These are phyloP conservation scores for Allomyces javanicus DNA, from an alignment of 192 early-diverging fungal genomes.

Conservation along the genomic window DNA sequence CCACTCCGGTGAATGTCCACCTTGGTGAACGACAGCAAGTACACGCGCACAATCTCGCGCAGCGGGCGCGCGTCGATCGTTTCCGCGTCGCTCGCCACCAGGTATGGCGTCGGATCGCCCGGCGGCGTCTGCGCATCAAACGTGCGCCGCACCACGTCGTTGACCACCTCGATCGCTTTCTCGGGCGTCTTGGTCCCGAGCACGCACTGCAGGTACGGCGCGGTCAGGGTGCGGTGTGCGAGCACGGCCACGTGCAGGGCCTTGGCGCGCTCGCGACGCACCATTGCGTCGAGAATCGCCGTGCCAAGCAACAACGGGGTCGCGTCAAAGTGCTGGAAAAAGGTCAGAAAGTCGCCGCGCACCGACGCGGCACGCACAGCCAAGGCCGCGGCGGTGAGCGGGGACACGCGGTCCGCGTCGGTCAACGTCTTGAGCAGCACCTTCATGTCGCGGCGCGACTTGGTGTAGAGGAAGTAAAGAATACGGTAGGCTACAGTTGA, in stretches of 20 bases:
- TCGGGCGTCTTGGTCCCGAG: constrained; percentile 6
- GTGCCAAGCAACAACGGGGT: constrained; percentile 64
- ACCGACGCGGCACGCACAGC: constrained; percentile 58
- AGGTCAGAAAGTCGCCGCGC: constrained; percentile 62
- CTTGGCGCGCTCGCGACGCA: constrained; percentile 62
- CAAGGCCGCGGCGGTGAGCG: constrained; percentile 60
- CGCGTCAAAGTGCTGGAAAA: constrained; percentile 56
- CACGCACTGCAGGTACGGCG: neutral
- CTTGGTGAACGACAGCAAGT: neutral
- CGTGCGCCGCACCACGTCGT: neutral
- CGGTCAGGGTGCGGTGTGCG: constrained; percentile 28
- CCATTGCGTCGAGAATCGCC: constrained; percentile 84
- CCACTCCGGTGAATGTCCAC: neutral
- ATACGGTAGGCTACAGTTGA: constrained; percentile 58
- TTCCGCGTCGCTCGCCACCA: neutral
- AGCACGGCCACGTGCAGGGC: constrained; percentile 56
- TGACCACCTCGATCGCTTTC: neutral
- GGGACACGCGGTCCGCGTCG: constrained; percentile 36
- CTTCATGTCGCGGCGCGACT: constrained; percentile 44
- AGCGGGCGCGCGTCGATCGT: neutral
- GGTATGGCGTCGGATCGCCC: neutral
- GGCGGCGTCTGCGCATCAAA: neutral
- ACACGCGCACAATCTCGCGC: neutral
- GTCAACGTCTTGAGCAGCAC: constrained; percentile 52
- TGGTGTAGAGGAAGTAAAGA: constrained; percentile 70